Conservation (phyloP, 805 yeast species). For the Cyberlindnera americana region DNA sequence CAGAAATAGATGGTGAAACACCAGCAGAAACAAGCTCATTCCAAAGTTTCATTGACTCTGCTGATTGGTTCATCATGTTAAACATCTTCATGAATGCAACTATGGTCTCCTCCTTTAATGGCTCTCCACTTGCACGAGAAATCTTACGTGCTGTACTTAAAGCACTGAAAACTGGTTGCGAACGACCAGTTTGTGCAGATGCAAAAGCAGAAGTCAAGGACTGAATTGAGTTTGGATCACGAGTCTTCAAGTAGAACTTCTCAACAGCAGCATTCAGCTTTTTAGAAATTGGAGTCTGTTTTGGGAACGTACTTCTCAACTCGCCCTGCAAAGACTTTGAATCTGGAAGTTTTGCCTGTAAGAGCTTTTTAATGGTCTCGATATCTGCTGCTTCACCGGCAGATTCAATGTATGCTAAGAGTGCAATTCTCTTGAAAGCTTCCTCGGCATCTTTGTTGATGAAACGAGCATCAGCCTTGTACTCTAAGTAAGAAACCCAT, state of each 20-base stretch:
- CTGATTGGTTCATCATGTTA: constrained; percentile 33
- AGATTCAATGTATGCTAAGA: constrained; percentile 21
- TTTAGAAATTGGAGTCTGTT: constrained; percentile 7
- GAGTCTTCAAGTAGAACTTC: constrained; percentile 9
- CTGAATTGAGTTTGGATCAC: constrained; percentile 23
- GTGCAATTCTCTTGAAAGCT: constrained; percentile 2
- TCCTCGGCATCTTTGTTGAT: constrained; percentile 6
- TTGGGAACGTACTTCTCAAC: constrained; percentile 5
- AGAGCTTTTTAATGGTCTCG: constrained; percentile 13
- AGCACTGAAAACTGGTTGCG: constrained; percentile 14
- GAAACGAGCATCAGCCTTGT: constrained; percentile 7
- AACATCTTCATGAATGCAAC: constrained; percentile 45
- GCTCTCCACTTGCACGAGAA: constrained; percentile 28
- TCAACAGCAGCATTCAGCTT: constrained; percentile 9
- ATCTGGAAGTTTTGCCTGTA: constrained; percentile 17
- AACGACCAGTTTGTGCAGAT: constrained; percentile 18
- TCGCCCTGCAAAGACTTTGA: not conserved
- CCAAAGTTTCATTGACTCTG: constrained; percentile 45
- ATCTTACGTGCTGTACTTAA: constrained; percentile 21
- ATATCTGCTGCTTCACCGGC: constrained; percentile 6
- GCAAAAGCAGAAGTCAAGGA: constrained; percentile 17
- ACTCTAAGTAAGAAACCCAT: constrained; percentile 26
- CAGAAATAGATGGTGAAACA: constrained; percentile 37
- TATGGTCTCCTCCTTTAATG: constrained; percentile 40
- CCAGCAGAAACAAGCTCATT: constrained; percentile 41